Percentiles rank a stretch among this genome's conserved stretches.
phyloP scores from a whole-genome alignment of 2,329 filamentous ascomycete species.

The Verticillium nubilum region DNA sequence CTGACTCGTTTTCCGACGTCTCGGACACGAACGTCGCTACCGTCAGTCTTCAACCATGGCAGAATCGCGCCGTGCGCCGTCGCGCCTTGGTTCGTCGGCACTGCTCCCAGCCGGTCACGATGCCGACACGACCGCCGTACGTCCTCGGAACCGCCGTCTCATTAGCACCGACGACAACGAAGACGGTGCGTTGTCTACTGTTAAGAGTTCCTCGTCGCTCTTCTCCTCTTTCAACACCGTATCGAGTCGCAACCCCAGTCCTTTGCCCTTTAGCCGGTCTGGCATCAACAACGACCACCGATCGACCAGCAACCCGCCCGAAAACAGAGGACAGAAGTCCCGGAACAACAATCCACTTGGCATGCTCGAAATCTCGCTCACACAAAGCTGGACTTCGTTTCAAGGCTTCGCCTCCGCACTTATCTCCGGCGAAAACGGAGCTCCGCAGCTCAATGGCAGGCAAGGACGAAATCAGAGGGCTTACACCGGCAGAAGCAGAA shows the following conservation, averaged over 20 bases:
- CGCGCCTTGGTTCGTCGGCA: slow-evolving; percentile 40
- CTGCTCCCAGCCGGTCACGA: slow-evolving; percentile 35
- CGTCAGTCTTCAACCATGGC: slow-evolving; percentile 8
- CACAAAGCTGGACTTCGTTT: slow-evolving; percentile 50
- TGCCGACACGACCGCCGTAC: slow-evolving; percentile 32
- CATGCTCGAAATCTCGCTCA: slow-evolving; percentile 45
- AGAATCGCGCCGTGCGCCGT: slow-evolving; percentile 18
- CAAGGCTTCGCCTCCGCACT: slow-evolving; percentile 47
- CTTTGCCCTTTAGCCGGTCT: slow-evolving; percentile 38
- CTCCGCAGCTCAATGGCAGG: slow-evolving; percentile 21
- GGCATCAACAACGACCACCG: slow-evolving; percentile 18
- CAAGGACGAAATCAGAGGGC: slow-evolving; percentile 17
- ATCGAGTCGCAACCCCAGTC: slow-evolving; percentile 40
- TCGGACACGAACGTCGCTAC: slow-evolving; percentile 6
- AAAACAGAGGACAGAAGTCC: neutral
- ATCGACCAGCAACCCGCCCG: slow-evolving; percentile 7
- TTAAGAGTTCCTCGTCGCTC: slow-evolving; percentile 14
- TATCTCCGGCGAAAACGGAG: slow-evolving; percentile 26
- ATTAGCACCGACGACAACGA: slow-evolving; percentile 23
- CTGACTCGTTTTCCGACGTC: slow-evolving; percentile 4
- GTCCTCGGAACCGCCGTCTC: slow-evolving; percentile 46
- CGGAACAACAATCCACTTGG: neutral
- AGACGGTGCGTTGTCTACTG: slow-evolving; percentile 19
- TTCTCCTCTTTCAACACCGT: slow-evolving; percentile 26
- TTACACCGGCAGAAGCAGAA: slow-evolving; percentile 3